Percentiles rank a stretch among this genome's conserved stretches.
These are phyloP conservation scores for Ceratobasidium sp. DNA, from an alignment of 1,284 basidiomycete species.

Conservation along the genomic window DNA sequence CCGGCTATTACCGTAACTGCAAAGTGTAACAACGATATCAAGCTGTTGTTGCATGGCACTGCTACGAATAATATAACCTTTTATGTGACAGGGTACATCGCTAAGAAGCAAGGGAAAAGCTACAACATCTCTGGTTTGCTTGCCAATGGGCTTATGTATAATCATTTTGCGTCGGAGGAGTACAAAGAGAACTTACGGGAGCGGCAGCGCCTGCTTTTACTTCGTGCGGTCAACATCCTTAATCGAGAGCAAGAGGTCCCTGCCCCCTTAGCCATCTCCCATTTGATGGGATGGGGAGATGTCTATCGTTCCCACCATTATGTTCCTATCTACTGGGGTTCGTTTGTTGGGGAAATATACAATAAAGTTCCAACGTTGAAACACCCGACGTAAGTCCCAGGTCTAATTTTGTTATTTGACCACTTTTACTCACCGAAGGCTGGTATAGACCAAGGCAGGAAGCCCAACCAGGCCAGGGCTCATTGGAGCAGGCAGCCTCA, in stretches of 20 bases:
- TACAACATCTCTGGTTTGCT: constrained; percentile 52
- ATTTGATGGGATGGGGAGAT: constrained; percentile 31
- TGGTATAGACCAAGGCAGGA: too few relatives aligned
- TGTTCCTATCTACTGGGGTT: constrained; percentile 10
- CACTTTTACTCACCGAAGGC: too few relatives aligned
- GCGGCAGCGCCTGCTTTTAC: neutral
- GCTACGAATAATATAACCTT: neutral
- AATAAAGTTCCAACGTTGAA: too few relatives aligned
- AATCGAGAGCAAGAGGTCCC: constrained; percentile 44
- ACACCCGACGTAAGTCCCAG: neutral
- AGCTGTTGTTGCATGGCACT: neutral
- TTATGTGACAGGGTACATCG: constrained; percentile 55
- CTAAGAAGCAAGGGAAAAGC: constrained; percentile 52
- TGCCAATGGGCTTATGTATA: constrained; percentile 3
- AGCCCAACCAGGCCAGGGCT: too few relatives aligned
- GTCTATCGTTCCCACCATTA: neutral
- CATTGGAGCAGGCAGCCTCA: too few relatives aligned
- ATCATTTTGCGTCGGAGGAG: too few relatives aligned
- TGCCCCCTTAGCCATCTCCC: constrained; percentile 34
- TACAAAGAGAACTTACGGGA: neutral
- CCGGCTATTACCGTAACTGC: too few relatives aligned
- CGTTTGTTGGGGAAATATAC: too few relatives aligned
- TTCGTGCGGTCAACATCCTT: constrained; percentile 38
- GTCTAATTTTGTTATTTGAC: too few relatives aligned
- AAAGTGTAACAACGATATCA: too few relatives aligned